Base-by-base conservation (phyloP, 805 yeast genomes). In the Nadsonia fulvescens region DNA sequence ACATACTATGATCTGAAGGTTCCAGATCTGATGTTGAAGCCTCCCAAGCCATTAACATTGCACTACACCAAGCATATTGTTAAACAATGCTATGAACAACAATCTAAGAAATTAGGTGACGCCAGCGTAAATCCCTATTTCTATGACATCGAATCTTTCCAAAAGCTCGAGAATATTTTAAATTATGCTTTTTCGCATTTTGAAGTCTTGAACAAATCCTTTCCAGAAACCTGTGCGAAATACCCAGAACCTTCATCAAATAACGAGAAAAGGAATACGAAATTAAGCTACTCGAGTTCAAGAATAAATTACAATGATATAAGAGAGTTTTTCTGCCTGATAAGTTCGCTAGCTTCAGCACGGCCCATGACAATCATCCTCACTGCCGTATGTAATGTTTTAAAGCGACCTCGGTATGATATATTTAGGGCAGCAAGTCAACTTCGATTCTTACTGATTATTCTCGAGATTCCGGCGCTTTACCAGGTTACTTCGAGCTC, bases 391-490 rank as follows among this genome's bases (percentile, higher is more conserved):
- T 50, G 63, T 23, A 56, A 57, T 5, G 50, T 70, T 3, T 46
- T 79, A 12, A 66, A 61, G 31, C 56, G 69, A 14, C 69, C 70
- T 1, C 52, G 56, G 5, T 42, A 23, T 5, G 16, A 41, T 1
- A n/a, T n/a, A n/a, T 33, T 55, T 20, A 43, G 54, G 5, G 49
- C 55, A 8, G 61, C 71, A 0, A 37, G 47, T 2, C 54, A 63
- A 12, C 44, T 70, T 15, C 44, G 54, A 22, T 76, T 79, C 73
- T 37, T 78, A 2, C 47, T 78, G 10, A 65, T 78, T 3, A 48
- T 78, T 8, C 46, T 74, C 27, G 83, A 76, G 32, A 65, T 72
- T 15, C 93, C 93, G 0, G 54, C 63, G 4, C 46, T 77, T 8
- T 37, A 33, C 30, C 33, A 24, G 16, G 32, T 31, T 13, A 34